phyloP scores from a whole-genome alignment of 1,284 basidiomycete species.

The Melampsora americana region DNA sequence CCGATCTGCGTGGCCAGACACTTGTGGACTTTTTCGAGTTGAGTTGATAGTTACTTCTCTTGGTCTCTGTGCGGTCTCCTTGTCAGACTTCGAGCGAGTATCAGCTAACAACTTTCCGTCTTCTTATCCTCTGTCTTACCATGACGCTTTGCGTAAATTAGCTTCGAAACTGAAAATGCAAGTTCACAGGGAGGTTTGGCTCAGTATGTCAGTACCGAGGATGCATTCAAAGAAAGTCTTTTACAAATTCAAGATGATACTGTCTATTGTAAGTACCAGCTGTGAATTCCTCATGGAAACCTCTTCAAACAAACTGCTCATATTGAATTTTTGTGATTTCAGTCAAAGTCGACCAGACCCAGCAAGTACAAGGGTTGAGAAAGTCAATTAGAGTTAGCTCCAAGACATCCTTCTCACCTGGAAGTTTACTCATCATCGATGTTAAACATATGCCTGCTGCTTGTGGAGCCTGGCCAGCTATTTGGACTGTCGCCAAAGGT shows the following conservation, averaged over 20 bases:
- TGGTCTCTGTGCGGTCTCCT: too few relatives aligned
- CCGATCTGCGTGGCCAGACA: not conserved
- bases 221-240: slow-evolving; percentile 5
- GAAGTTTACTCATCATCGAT: slow-evolving; percentile 16
- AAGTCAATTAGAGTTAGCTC: slow-evolving; percentile 17
- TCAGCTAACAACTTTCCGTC: too few relatives aligned
- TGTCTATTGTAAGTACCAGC: slow-evolving; percentile 13
- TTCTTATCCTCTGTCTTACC: not conserved
- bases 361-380: not conserved
- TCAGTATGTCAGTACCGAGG: slow-evolving; percentile 3
- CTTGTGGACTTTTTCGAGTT: slow-evolving; percentile 12
- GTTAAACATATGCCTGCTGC: slow-evolving; percentile 66
- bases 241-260: slow-evolving; percentile 2
- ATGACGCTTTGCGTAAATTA: not conserved
- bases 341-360: slow-evolving; percentile 10
- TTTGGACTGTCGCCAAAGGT: slow-evolving; percentile 56
- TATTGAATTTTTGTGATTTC: not conserved
- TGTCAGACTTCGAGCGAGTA: too few relatives aligned
- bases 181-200: slow-evolving; percentile 11
- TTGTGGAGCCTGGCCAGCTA: slow-evolving; percentile 77
- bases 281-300: not conserved
- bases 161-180: not conserved
- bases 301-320: not conserved
- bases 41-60: not conserved
- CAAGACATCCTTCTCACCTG: not conserved